These are phyloP conservation scores for Aechmea fasciata DNA, from an alignment of 176 grass and related monocot species.

Conservation along the genomic window DNA sequence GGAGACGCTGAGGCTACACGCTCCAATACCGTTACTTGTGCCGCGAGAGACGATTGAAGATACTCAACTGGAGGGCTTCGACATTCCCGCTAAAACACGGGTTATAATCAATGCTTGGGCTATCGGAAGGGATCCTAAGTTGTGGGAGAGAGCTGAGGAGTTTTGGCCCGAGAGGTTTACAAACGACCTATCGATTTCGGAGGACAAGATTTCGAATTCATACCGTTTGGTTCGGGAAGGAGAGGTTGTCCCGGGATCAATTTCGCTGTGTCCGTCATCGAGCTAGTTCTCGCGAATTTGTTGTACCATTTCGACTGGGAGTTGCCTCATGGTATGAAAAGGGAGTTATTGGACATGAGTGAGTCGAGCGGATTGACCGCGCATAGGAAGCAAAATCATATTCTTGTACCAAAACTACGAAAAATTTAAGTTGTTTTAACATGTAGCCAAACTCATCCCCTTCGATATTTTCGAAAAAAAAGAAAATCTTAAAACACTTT, in stretches of 20 bases:
- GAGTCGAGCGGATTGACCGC: slow-evolving; percentile 12
- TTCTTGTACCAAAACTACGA: slow-evolving; percentile 19
- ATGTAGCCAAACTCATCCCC: too few relatives aligned
- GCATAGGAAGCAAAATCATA: slow-evolving; percentile 5
- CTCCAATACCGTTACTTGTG: slow-evolving; percentile 20
- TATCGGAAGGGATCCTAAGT: slow-evolving; percentile 20
- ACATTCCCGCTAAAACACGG: slow-evolving; percentile 19
- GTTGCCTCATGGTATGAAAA: slow-evolving; percentile 20
- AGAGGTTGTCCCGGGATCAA: slow-evolving; percentile 19
- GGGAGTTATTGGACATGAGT: slow-evolving; percentile 21
- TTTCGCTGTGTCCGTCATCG: background rate
- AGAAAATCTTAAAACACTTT: too few relatives aligned
- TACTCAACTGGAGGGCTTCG: slow-evolving; percentile 20
- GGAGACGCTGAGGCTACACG: slow-evolving; percentile 39
- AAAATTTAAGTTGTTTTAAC: background rate
- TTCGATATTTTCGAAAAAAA: too few relatives aligned
- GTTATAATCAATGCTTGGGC: slow-evolving; percentile 57
- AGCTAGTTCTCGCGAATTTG: slow-evolving; percentile 36
- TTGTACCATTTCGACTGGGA: slow-evolving; percentile 42
- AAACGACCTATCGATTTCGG: background rate
- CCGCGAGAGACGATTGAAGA: slow-evolving; percentile 27
- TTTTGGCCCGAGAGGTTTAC: slow-evolving; percentile 33
- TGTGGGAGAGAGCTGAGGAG: slow-evolving; percentile 31
- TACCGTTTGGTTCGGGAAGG: slow-evolving; percentile 31
- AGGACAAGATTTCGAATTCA: slow-evolving; percentile 11